Percentiles rank a stretch among this genome's conserved stretches.
Conservation (phyloP, 2,329 filamentous ascomycete genomes). For the Colletotrichum sp. region DNA sequence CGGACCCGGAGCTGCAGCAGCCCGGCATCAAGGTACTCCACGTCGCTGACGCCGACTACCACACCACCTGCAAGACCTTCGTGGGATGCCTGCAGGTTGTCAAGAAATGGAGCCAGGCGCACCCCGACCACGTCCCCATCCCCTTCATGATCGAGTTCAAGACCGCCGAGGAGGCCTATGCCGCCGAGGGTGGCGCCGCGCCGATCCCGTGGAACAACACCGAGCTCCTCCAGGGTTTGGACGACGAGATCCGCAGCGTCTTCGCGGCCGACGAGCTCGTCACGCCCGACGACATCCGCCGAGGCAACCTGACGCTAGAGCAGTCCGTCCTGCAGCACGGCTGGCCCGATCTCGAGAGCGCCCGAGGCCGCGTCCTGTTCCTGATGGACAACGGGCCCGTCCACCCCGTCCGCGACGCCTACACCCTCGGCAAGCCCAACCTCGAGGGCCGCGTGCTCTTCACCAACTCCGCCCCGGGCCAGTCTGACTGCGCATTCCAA, state of each 20-base stretch:
- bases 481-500: constrained; percentile 51
- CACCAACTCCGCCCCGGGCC: constrained; percentile 51
- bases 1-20: constrained; percentile 40
- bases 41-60: constrained; percentile 53
- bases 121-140: constrained; percentile 50
- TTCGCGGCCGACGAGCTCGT: constrained; percentile 45
- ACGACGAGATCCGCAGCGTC: constrained; percentile 50
- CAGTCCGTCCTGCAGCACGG: constrained; percentile 48
- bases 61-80: constrained; percentile 51
- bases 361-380: constrained; percentile 52
- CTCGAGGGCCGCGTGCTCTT: constrained; percentile 51
- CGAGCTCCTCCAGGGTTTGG: constrained; percentile 45
- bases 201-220: constrained; percentile 48
- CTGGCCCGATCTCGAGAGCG: constrained; percentile 51
- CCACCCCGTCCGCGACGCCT: constrained; percentile 40
- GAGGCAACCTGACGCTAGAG: constrained; percentile 46
- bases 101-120: constrained; percentile 46
- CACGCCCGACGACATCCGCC: constrained; percentile 50
- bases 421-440: constrained; percentile 35
- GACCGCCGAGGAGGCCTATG: constrained; percentile 29
- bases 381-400: constrained; percentile 55
- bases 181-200: constrained; percentile 35
- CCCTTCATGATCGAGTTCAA: constrained; percentile 56
- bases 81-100: constrained; percentile 46
- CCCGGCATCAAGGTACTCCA: constrained; percentile 55